These are phyloP conservation scores for Colletotrichum nymphaeae DNA, from an alignment of 2,329 filamentous ascomycete species.

Conservation along the genomic window DNA sequence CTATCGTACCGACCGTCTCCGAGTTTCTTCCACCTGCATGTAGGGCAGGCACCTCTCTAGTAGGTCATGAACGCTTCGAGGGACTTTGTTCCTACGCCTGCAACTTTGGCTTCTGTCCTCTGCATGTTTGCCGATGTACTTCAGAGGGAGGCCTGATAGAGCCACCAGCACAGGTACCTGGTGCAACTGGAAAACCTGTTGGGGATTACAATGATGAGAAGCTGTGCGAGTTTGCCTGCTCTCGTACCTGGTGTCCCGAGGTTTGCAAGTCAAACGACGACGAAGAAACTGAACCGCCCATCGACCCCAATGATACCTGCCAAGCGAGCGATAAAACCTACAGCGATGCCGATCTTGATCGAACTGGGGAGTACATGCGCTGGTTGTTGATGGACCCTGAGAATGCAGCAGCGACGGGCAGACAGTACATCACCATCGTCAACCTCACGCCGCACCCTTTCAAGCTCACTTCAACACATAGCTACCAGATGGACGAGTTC, in stretches of 20 bases:
- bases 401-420: background rate
- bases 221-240: constrained; percentile 57
- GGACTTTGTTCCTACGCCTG: constrained; percentile 8
- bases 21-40: background rate
- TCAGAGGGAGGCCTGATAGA: constrained; percentile 39
- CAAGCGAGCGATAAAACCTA: background rate
- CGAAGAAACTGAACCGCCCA: background rate
- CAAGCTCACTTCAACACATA: constrained; percentile 40
- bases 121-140: background rate
- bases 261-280: background rate
- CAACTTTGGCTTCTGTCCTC: constrained; percentile 11
- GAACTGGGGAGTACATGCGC: constrained; percentile 9
- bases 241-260: constrained; percentile 56
- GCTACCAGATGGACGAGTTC: constrained; percentile 46
- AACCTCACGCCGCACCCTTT: constrained; percentile 48
- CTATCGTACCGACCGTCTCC: background rate
- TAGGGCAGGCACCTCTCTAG: background rate
- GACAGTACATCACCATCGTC: constrained; percentile 47
- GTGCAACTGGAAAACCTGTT: constrained; percentile 40
- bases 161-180: constrained; percentile 34
- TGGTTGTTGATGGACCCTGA: constrained; percentile 18
- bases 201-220: constrained; percentile 51
- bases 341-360: background rate
- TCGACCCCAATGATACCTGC: background rate
- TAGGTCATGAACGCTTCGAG: background rate